Base-by-base conservation (phyloP, 2,329 filamentous ascomycete species). In the Knufia fluminis region DNA sequence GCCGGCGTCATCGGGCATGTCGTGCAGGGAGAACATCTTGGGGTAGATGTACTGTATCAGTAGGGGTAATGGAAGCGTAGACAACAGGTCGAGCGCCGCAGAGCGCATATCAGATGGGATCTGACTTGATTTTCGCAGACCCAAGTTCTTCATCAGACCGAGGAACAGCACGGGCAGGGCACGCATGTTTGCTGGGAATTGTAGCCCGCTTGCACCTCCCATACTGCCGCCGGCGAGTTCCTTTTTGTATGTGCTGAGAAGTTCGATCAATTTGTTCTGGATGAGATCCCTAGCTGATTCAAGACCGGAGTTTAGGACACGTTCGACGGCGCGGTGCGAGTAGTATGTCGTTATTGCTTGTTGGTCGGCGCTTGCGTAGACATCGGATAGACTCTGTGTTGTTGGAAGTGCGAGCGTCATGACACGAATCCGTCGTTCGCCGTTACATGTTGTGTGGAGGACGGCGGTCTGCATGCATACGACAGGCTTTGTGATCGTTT, bases 241-340 rank as follows among this genome's bases (percentile, higher is more conserved):
- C 72, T 97, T 97, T 70, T 89, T 86, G 73, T 96, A 98, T 0
- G 91, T 97, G 66, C 91, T 85, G 52, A 98, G 74, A 43, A 98
- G 78, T 71, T 98, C 92, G 23, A 89, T 85, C 36, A 95, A 74
- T 76, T 98, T 98, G 57, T 83, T 80, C 66, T 96, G 89, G 38
- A 97, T 75, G 41, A 88, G 85, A 67, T 98, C 92, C 36, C 92
- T 79, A 45, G 92, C 92, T 42, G 88, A 84, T 60, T 98, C 92
- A 46, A 98, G 74, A 33, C 91, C 90, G 60, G 80, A 87, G 60
- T 86, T 84, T 33, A 98, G 73, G 9, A 86, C 83, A 59, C 88
- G 79, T 72, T 98, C 92, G 2, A 97, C 92, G 14, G 92, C 92
- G 73, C 97, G 97, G 77, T 98, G 92, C 60, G 85, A 91, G 74